Conservation (phyloP, 2,329 filamentous ascomycete species). For the Bipolaris cookei region DNA sequence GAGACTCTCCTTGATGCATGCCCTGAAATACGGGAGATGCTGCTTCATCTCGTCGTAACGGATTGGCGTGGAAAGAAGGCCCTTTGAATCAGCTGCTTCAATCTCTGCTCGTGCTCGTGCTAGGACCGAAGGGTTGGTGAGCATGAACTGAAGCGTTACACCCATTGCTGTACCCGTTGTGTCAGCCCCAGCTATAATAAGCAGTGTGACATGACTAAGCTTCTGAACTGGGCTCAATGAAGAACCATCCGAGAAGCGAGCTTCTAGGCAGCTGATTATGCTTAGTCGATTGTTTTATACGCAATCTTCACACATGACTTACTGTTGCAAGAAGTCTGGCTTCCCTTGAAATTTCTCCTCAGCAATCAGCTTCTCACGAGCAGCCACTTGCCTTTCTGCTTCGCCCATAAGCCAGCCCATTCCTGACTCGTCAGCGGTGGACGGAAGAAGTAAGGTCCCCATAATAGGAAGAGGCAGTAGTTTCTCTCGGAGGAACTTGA, state of each 20-base stretch:
- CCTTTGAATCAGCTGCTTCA: slow-evolving; percentile 25
- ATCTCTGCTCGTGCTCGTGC: slow-evolving; percentile 32
- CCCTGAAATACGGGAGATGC: slow-evolving; percentile 56
- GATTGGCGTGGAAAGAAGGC: slow-evolving; percentile 32
- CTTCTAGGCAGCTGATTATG: slow-evolving; percentile 40
- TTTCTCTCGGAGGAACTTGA: slow-evolving; percentile 44
- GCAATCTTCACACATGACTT: slow-evolving; percentile 3
- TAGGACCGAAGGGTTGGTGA: slow-evolving; percentile 23
- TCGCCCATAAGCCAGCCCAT: slow-evolving; percentile 51
- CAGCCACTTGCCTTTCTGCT: slow-evolving; percentile 42
- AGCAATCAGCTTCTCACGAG: slow-evolving; percentile 34
- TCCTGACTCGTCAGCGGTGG: slow-evolving; percentile 35
- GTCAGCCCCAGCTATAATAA: slow-evolving; percentile 49
- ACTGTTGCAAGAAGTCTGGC: slow-evolving; percentile 47
- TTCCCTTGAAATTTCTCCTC: slow-evolving; percentile 30
- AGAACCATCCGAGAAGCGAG: slow-evolving; percentile 36
- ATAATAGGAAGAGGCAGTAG: slow-evolving; percentile 37
- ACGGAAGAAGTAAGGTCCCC: slow-evolving; percentile 41
- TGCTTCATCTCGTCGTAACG: slow-evolving; percentile 41
- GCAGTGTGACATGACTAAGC: slow-evolving; percentile 47
- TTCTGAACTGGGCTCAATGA: slow-evolving; percentile 42
- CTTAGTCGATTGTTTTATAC: slow-evolving; percentile 2
- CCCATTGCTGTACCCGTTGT: slow-evolving; percentile 47
- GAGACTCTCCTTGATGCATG: slow-evolving; percentile 59
- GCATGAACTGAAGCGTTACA: slow-evolving; percentile 40